Base-by-base conservation (phyloP, 768 basidiomycete species). In the Phaeotremella skinneri region DNA sequence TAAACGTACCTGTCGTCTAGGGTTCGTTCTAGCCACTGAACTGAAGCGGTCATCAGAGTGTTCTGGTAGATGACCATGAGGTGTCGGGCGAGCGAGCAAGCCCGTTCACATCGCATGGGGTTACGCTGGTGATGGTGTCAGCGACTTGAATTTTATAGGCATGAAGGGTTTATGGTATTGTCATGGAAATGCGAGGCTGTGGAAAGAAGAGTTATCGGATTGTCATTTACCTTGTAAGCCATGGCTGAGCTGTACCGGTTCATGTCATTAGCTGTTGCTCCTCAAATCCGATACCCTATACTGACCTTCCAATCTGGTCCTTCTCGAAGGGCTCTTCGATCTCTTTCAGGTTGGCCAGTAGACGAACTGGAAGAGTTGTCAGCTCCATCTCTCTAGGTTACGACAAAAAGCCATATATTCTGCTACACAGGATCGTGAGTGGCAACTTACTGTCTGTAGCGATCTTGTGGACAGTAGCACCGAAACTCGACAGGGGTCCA, bases 11-110 rank as follows among this genome's bases (percentile, higher is more conserved):
- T 91, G 76, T 99, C 96, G 75, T 99, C 96, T 59, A 98, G 81
- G 1, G 96, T 99, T 62, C 96, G 84, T 81, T 99, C 96, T 74
- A 99, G 90, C 96, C 96, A 99, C 77, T 99, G 96, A 37, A 92
- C 89, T 56, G 87, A 87, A 20, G 87, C 80, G 21, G 96, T 99
- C 88, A 93, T 92, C 52, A 97, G 82, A 31, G 92, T 87, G 78
- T 98, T 97, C 77, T 97, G 91, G 69, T 93, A 93, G 59, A 98
- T 82, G 17, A 87, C 85, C 91, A 96, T 96, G 50, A 99, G 80
- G 79, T 98, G 96, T 55, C 96, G 82, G n/a, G 93, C 83, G 53
- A 99, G 84, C 70, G 89, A 91, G 83, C 96, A 99, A 45, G 96
- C 88, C 39, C 96, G 88, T 79, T 99, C 96, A 56, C 86, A 93